These are phyloP conservation scores for Colletotrichum sp. DNA, from an alignment of 2,329 filamentous ascomycete species.

Conservation along the genomic window DNA sequence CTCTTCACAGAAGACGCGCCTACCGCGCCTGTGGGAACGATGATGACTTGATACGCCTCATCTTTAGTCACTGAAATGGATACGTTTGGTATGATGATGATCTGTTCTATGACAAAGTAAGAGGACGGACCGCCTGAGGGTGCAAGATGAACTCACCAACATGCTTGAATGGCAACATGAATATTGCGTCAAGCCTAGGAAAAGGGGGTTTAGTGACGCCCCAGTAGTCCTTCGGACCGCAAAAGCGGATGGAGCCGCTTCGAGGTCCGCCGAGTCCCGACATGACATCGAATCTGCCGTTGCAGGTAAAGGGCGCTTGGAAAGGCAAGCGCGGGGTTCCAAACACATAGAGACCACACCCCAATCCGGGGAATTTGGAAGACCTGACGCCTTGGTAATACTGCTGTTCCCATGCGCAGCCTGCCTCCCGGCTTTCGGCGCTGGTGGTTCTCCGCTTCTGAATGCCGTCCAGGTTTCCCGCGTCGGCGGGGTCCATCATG, in stretches of 20 bases:
- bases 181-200: not conserved
- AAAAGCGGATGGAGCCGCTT: not conserved
- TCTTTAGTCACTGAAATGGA: not conserved
- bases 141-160: not conserved
- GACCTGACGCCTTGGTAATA: not conserved
- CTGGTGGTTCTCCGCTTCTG: not conserved
- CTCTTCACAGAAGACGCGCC: not conserved
- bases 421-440: not conserved
- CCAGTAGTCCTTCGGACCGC: not conserved
- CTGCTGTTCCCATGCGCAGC: not conserved
- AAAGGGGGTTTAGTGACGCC: not conserved
- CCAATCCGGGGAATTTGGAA: not conserved
- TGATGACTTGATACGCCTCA: not conserved
- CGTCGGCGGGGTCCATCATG: not conserved
- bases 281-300: not conserved
- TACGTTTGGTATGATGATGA: not conserved
- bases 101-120: not conserved
- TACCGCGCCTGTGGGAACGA: not conserved
- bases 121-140: accelerated
- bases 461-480: not conserved
- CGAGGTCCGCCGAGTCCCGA: not conserved
- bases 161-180: not conserved
- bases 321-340: not conserved
- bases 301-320: not conserved
- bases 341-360: not conserved